A percentile compares a stretch with the other conserved stretches of the same genome.
Evolutionary conservation across 441 rosid genomes (phyloP).

Genomic region (Euphorbia corollata): DNA sequence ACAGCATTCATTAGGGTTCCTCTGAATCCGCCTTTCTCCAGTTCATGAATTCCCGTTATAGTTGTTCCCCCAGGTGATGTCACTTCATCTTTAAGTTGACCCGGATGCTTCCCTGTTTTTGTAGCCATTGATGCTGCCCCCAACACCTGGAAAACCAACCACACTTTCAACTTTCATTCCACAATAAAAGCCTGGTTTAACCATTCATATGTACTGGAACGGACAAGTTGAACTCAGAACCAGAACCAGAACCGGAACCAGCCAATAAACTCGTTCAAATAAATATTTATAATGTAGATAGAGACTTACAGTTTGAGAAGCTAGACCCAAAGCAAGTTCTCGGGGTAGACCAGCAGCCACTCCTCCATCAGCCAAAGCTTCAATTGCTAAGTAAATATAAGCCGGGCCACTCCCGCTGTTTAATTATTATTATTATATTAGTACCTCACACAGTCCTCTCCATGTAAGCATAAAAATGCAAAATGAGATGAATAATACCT

Average conservation of each 20-base stretch:
- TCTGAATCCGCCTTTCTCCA: conserved; percentile 82
- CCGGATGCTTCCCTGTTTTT: conserved; percentile 79
- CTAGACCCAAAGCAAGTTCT: conserved; percentile 76
- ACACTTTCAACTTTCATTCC: background rate
- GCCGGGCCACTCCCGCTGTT: conserved; percentile 93
- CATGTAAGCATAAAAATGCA: conserved; percentile 1
- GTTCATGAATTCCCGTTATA: conserved; percentile 72
- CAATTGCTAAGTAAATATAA: conserved; percentile 72
- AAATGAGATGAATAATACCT: conserved; percentile 39
- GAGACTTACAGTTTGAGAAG: conserved; percentile 76
- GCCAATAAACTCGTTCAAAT: background rate
- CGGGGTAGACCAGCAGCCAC: conserved; percentile 95
- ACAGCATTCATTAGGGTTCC: conserved; percentile 87
- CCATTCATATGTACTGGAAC: too few relatives aligned
- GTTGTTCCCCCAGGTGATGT: conserved; percentile 92
- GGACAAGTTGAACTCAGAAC: background rate
- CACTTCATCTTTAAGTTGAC: conserved; percentile 86
- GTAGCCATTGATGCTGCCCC: conserved; percentile 85
- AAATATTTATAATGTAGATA: too few relatives aligned
- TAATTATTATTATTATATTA: conserved; percentile 12
- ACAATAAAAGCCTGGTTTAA: background rate
- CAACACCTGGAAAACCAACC: conserved; percentile 46
- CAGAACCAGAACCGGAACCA: background rate
- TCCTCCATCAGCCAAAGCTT: conserved; percentile 95
- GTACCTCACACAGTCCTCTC: too few relatives aligned